phyloP scores from a whole-genome alignment of 2,329 filamentous ascomycete genomes.

The Trichoderma sp. region DNA sequence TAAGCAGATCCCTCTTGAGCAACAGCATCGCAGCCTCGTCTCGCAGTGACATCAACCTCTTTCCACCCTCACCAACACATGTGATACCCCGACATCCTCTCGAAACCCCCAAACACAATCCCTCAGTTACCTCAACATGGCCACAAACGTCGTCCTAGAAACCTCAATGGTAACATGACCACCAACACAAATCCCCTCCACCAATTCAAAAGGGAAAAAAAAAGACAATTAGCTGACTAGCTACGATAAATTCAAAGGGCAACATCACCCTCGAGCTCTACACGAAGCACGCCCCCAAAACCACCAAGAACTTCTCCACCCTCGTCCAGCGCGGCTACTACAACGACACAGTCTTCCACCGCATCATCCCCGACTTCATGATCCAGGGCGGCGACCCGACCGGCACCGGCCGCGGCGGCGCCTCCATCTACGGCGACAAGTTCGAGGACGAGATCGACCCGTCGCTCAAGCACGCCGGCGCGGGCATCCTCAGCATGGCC shows the following conservation, averaged over 20 bases:
- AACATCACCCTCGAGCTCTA: slow-evolving; percentile 87
- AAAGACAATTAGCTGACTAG: neutral
- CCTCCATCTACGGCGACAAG: slow-evolving; percentile 87
- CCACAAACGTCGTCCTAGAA: slow-evolving; percentile 77
- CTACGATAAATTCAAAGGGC: slow-evolving; percentile 57
- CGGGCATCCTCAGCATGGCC: slow-evolving; percentile 94
- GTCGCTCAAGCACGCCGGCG: slow-evolving; percentile 84
- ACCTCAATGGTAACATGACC: slow-evolving; percentile 72
- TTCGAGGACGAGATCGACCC: slow-evolving; percentile 89
- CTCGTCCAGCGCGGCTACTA: slow-evolving; percentile 86
- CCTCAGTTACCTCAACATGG: slow-evolving; percentile 53
- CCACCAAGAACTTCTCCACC: slow-evolving; percentile 83
- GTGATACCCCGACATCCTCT: neutral
- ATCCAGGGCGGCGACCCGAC: slow-evolving; percentile 93
- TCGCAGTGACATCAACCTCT: slow-evolving; percentile 23
- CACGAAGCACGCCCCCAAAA: slow-evolving; percentile 82
- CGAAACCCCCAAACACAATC: neutral
- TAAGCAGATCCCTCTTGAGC: neutral
- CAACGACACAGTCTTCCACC: slow-evolving; percentile 83
- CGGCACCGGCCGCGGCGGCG: slow-evolving; percentile 86
- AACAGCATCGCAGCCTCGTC: slow-evolving; percentile 28
- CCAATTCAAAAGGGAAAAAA: neutral
- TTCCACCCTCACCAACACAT: neutral
- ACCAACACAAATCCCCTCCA: neutral
- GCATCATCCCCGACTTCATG: slow-evolving; percentile 96